Percentiles rank a stretch among this genome's conserved stretches.
Conservation (phyloP, 768 basidiomycete species). For the Grammothele lineata region DNA sequence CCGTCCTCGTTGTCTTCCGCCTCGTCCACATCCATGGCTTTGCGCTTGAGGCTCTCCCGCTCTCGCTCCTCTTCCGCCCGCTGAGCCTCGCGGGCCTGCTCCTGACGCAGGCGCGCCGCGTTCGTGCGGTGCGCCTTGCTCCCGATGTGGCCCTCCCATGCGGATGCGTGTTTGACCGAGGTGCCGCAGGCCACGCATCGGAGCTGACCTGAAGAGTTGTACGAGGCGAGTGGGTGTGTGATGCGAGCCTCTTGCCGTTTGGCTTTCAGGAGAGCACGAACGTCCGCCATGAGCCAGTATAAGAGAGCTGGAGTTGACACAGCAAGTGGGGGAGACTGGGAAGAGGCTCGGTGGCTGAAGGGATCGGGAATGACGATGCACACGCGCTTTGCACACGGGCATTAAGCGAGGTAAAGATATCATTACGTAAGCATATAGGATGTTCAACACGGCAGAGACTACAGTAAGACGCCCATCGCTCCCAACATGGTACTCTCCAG, state of each 20-base stretch:
- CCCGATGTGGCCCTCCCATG: constrained; percentile 86
- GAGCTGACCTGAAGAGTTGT: constrained; percentile 61
- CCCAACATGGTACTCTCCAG: no score
- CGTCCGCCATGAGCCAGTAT: constrained; percentile 62
- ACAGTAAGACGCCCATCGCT: constrained; percentile 6
- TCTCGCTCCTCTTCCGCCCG: constrained; percentile 33
- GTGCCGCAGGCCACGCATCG: constrained; percentile 63
- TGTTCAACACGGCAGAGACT: constrained; percentile 7
- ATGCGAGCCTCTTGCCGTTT: constrained; percentile 74
- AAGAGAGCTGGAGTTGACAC: no score
- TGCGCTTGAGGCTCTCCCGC: constrained; percentile 30
- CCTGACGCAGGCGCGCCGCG: constrained; percentile 54
- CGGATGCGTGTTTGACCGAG: constrained; percentile 67
- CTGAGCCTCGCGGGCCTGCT: constrained; percentile 36
- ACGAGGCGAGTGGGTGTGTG: constrained; percentile 69
- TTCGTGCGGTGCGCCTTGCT: constrained; percentile 75
- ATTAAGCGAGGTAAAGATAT: no score
- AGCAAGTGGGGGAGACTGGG: background rate
- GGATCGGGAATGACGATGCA: no score
- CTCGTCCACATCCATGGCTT: constrained; percentile 31
- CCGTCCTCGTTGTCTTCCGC: constrained; percentile 25
- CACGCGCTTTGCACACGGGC: constrained; percentile 3
- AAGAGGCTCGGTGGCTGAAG: no score
- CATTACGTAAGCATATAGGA: constrained; percentile 18
- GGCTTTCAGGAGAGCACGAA: constrained; percentile 77